phyloP scores from a whole-genome alignment of 169 alveolate genomes.

The Cryptosporidium sp. region DNA sequence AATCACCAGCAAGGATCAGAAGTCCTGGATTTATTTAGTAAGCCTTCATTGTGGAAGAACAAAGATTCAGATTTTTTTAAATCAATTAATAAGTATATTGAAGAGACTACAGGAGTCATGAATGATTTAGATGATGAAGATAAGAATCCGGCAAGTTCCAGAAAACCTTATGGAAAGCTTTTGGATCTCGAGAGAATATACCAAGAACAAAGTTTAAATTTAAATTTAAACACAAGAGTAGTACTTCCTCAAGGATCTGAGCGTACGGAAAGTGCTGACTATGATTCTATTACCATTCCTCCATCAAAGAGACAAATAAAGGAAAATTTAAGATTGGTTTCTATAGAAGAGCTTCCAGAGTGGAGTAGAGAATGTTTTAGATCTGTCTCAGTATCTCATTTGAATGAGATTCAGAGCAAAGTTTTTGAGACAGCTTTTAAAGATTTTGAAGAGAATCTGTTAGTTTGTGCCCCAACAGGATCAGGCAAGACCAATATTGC shows the following conservation, averaged over 20 bases:
- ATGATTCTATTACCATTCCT: constrained; percentile 87
- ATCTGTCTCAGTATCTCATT: constrained; percentile 81
- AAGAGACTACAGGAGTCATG: constrained; percentile 5
- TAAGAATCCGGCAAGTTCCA: constrained; percentile 8
- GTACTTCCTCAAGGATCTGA: constrained; percentile 93
- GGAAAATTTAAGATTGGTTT: constrained; percentile 80
- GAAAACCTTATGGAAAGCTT: constrained; percentile 51
- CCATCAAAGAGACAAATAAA: constrained; percentile 79
- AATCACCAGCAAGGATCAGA: constrained; percentile 77
- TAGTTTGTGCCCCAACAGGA: constrained; percentile 99
- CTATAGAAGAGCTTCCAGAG: constrained; percentile 90
- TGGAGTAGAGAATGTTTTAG: constrained; percentile 95
- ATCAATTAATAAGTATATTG: constrained; percentile 51
- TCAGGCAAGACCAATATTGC: constrained; percentile 99
- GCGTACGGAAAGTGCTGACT: constrained; percentile 87
- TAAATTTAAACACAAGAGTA: constrained; percentile 90
- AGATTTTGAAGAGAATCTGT: constrained; percentile 93
- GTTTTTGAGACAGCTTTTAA: constrained; percentile 94
- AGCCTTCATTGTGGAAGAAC: constrained; percentile 23
- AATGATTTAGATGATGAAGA: constrained; percentile 21
- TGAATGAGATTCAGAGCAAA: constrained; percentile 95
- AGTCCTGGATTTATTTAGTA: constrained; percentile 49
- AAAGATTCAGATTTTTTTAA: constrained; percentile 36
- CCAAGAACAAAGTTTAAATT: constrained; percentile 89
- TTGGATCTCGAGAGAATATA: constrained; percentile 88